phyloP scores from a whole-genome alignment of 331 rosid species.

The Malus hybrid region DNA sequence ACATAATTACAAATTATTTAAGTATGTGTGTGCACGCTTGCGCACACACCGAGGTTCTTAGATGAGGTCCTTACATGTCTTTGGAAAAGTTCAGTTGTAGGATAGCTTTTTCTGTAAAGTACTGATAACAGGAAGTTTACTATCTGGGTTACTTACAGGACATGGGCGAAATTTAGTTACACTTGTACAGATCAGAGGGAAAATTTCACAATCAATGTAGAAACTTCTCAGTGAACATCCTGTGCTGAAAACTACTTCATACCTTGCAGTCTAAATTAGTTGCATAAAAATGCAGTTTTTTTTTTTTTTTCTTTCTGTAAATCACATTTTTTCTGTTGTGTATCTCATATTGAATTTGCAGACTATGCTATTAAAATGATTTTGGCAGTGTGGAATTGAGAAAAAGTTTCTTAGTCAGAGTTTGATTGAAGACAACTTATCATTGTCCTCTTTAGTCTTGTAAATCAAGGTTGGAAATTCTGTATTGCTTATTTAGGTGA shows the following conservation, averaged over 20 bases:
- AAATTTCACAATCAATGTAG: background rate
- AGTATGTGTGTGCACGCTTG: no score
- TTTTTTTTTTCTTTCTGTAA: background rate
- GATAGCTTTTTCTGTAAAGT: background rate
- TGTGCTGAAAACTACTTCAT: background rate
- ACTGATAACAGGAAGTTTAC: background rate
- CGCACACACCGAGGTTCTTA: no score
- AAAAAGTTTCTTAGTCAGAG: background rate
- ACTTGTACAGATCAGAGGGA: background rate
- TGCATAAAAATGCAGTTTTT: background rate
- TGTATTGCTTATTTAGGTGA: conserved; percentile 34
- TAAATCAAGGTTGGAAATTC: background rate
- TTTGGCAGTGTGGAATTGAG: background rate
- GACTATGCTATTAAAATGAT: background rate
- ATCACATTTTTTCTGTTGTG: background rate
- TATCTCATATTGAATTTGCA: background rate
- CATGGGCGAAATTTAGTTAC: background rate
- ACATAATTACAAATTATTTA: no score
- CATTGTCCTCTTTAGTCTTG: background rate
- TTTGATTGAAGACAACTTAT: background rate
- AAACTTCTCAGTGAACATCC: background rate
- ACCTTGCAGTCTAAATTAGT: background rate
- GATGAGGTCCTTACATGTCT: background rate
- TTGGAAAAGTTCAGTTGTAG: background rate
- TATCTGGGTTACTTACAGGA: background rate